phyloP scores from a whole-genome alignment of 768 basidiomycete genomes.

The Leccinum sublutescens region DNA sequence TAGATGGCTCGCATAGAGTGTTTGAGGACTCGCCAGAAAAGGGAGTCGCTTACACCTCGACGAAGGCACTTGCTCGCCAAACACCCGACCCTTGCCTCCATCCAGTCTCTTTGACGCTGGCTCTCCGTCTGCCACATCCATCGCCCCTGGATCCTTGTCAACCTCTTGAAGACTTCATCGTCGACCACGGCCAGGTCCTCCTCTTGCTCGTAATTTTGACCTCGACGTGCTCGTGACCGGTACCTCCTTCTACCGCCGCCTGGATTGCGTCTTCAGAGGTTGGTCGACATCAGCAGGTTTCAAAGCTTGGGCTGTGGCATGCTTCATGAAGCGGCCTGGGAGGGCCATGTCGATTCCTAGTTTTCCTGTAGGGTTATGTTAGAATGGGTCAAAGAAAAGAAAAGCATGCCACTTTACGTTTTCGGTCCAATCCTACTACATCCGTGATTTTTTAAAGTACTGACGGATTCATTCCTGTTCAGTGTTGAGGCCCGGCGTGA shows the following conservation, averaged over 20 bases:
- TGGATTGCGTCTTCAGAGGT: conserved; percentile 2
- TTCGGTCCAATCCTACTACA: conserved; percentile 67
- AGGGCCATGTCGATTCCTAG: conserved; percentile 71
- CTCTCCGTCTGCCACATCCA: conserved; percentile 4
- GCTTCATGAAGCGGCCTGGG: conserved; percentile 79
- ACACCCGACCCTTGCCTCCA: conserved; percentile 39
- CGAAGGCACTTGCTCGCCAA: conserved; percentile 20
- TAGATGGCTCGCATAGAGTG: neutral
- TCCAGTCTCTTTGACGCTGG: neutral
- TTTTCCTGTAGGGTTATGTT: conserved; percentile 30
- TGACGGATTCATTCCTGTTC: conserved; percentile 66
- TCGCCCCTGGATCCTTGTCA: conserved; percentile 7
- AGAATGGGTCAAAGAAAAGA: too few relatives aligned
- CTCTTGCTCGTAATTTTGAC: conserved; percentile 57
- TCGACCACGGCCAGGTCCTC: conserved; percentile 40
- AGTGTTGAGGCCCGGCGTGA: conserved; percentile 41
- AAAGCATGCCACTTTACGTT: conserved; percentile 23
- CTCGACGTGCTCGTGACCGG: conserved; percentile 36
- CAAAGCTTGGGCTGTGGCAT: conserved; percentile 72
- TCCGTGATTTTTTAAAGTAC: conserved; percentile 81
- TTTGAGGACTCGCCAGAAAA: conserved; percentile 51
- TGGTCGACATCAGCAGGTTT: conserved; percentile 34
- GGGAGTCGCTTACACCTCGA: conserved; percentile 49
- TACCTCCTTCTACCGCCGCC: conserved; percentile 11
- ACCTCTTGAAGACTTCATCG: conserved; percentile 17